A percentile compares a stretch with the other conserved stretches of the same genome.
These are phyloP conservation scores for Apophysomyces sp. DNA, from an alignment of 371 early-diverging fungal species.

Conservation along the genomic window DNA sequence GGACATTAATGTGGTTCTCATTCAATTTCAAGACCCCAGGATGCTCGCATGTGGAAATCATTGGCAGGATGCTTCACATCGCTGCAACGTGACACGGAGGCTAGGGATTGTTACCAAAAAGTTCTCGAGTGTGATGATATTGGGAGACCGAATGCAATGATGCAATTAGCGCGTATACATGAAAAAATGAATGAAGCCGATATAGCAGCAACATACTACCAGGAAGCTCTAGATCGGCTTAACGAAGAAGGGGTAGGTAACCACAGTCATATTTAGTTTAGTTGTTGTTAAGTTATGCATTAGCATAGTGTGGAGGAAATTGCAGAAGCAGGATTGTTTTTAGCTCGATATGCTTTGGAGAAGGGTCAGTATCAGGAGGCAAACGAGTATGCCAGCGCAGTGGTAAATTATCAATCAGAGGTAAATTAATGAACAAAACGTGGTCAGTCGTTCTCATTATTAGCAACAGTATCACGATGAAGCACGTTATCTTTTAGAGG, in stretches of 20 bases:
- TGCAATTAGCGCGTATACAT: slow-evolving; percentile 58
- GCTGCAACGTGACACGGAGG: slow-evolving; percentile 49
- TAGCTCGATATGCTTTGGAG: slow-evolving; percentile 60
- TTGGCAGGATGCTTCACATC: slow-evolving; percentile 71
- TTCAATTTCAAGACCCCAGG: slow-evolving; percentile 57
- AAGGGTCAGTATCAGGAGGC: slow-evolving; percentile 48
- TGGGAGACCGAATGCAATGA: slow-evolving; percentile 44
- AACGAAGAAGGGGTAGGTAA: slow-evolving; percentile 40
- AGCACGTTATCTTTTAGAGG: slow-evolving; percentile 42
- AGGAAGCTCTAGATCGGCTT: slow-evolving; percentile 45
- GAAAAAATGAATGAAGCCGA: slow-evolving; percentile 49
- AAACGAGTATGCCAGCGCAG: slow-evolving; percentile 37
- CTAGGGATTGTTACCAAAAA: slow-evolving; percentile 68
- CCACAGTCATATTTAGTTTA: not conserved
- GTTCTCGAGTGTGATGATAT: slow-evolving; percentile 59
- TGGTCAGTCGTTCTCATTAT: not conserved
- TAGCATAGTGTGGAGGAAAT: slow-evolving; percentile 52
- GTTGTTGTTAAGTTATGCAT: not conserved
- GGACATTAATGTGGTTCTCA: not conserved
- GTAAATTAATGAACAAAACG: slow-evolving; percentile 15
- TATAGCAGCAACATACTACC: slow-evolving; percentile 62
- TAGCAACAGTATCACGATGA: slow-evolving; percentile 47
- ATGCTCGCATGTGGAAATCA: slow-evolving; percentile 80
- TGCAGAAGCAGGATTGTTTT: slow-evolving; percentile 56
- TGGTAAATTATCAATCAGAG: slow-evolving; percentile 37